Base-by-base conservation (phyloP, 768 basidiomycete species). In the Pholiota conissans region DNA sequence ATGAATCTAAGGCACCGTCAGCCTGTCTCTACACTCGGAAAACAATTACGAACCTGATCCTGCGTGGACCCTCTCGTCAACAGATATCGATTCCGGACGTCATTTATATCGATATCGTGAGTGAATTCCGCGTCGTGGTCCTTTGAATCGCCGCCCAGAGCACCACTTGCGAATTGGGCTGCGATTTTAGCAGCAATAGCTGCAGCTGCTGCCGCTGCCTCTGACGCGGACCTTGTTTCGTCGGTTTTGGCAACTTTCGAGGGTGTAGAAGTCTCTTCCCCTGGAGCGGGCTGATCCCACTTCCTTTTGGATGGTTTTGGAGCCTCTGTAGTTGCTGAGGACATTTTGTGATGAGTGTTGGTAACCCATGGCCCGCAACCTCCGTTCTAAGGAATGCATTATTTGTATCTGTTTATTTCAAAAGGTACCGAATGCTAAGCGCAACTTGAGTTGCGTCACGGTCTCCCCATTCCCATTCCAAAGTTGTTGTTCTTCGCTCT, bases 141-240 rank as follows among this genome's bases (percentile, higher is more conserved):
- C 62, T 84, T 83, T 49, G 73, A 65, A 16, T 79, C 79, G 22
- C 78, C 67, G 67, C 73, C 69, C 64, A 78, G 52, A 66, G 77
- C 58, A 60, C 79, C 63, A 69, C 74, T 76, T 39, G 81, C 81
- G 54, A 93, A 90, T 66, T 93, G 90, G 0, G 91, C 93, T 6
- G 95, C 94, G 71, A 97, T 95, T 82, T 95, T 94, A 59, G 95
- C 94, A 57, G 94, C 93, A 61, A 95, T 93, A 40, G 93, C 93
- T 8, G 90, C 90, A 1, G 90, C 89, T 0, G 76, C 77, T 1
- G 79, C 79, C 2, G 89, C 87, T 0, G 89, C 88, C 59, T 88
- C 86, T 3, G 84, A 81, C 4, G 89, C 86, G 7, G 78, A 79
- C 68, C 85, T 87, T 53, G 73, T 72, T 11, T 85, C 82, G n/a